Conservation (phyloP, 164 flowering plant species). For the Hamamelis virginiana region DNA sequence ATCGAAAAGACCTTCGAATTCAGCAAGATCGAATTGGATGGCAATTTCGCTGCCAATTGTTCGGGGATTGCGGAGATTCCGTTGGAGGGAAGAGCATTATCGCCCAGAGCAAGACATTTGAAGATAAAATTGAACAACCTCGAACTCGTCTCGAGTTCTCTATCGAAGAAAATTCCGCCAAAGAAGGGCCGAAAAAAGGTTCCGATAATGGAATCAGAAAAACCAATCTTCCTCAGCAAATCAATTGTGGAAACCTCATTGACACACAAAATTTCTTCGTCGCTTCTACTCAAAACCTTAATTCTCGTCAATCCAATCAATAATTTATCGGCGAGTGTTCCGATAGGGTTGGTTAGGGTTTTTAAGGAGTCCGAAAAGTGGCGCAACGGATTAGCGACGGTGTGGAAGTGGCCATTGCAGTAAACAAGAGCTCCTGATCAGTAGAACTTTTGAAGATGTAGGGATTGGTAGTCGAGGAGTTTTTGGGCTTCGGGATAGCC, state of each 20-base stretch:
- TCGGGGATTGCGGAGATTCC: constrained; percentile 75
- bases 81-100: constrained; percentile 71
- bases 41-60: constrained; percentile 58
- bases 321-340: constrained; percentile 80
- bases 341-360: constrained; percentile 61
- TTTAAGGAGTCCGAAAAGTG: constrained; percentile 57
- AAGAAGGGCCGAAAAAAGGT: constrained; percentile 80
- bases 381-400: constrained; percentile 75
- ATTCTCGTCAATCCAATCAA: constrained; percentile 52
- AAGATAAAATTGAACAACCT: constrained; percentile 74
- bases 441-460: constrained; percentile 63
- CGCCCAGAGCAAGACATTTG: constrained; percentile 83
- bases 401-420: constrained; percentile 62
- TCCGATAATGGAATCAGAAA: constrained; percentile 18
- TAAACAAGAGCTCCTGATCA: constrained; percentile 78
- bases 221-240: constrained; percentile 41
- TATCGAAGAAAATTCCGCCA: constrained; percentile 83
- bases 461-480: too few species aligned
- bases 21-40: too few species aligned
- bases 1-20: constrained; percentile 57
- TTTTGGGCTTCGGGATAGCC: too few species aligned
- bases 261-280: constrained; percentile 54
- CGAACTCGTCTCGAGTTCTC: constrained; percentile 69
- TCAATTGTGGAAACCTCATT: constrained; percentile 50
- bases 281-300: constrained; percentile 42